Evolutionary conservation across 2,329 filamentous ascomycete genomes (phyloP).

Genomic region (Monilinia fructigena): DNA sequence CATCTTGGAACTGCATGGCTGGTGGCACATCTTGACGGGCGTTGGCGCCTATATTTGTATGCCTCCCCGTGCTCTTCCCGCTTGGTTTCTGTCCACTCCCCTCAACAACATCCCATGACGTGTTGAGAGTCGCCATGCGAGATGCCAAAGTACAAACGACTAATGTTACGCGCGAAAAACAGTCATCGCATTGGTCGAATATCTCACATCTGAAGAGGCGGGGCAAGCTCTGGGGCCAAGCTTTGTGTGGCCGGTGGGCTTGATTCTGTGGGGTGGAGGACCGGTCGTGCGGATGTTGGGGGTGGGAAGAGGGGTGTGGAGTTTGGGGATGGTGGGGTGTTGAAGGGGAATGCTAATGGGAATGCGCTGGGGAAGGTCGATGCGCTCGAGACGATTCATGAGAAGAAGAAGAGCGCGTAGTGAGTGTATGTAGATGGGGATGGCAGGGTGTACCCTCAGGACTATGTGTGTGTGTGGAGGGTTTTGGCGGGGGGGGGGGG

Average conservation of each 20-base stretch:
- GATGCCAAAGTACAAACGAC: neutral
- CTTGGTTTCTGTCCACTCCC: neutral
- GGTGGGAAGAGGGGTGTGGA: conserved; percentile 9
- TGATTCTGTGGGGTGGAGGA: conserved; percentile 24
- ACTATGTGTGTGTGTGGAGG: too few species aligned
- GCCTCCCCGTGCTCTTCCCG: conserved; percentile 8
- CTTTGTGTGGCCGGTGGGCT: conserved; percentile 38
- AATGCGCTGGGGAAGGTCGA: neutral
- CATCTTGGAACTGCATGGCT: conserved; percentile 59
- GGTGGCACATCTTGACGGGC: conserved; percentile 63
- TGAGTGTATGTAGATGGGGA: too few species aligned
- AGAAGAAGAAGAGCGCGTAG: neutral
- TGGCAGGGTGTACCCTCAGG: too few species aligned
- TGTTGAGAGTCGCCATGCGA: neutral
- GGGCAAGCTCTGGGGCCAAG: conserved; percentile 32
- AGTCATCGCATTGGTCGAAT: conserved; percentile 41
- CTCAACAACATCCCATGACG: neutral
- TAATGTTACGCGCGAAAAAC: conserved; percentile 27
- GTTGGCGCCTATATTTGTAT: conserved; percentile 47
- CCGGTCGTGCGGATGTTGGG: neutral
- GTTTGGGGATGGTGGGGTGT: neutral
- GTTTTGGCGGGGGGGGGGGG: too few species aligned
- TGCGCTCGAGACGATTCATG: neutral
- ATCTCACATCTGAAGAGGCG: conserved; percentile 40
- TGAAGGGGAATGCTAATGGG: neutral